Percentiles rank a stretch among this genome's conserved stretches.
Conservation (phyloP, 495 filamentous ascomycete species). For the Daldinia concentrica region DNA sequence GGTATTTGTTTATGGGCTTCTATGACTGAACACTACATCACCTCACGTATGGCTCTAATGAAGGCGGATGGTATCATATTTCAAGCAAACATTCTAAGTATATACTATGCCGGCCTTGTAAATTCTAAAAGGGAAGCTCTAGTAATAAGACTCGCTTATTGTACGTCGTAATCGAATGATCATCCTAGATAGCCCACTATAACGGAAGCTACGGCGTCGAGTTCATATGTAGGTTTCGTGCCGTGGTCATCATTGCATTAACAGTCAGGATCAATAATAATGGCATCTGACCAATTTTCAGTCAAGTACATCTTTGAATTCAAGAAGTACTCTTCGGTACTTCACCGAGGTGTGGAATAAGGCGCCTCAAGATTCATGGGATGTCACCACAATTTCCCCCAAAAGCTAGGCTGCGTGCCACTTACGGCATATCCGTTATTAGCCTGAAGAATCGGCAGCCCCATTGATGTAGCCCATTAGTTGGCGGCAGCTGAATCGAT, state of each 20-base stretch:
- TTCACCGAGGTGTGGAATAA: neutral
- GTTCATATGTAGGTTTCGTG: neutral
- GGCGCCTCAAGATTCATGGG: constrained; percentile 4
- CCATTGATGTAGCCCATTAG: constrained; percentile 2
- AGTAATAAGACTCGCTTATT: neutral
- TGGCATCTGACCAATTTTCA: neutral
- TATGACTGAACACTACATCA: neutral
- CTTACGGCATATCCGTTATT: constrained; percentile 1
- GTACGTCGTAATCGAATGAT: constrained; percentile 5
- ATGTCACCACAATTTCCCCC: constrained; percentile 14
- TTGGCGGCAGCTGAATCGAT: constrained; percentile 3
- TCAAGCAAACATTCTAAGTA: neutral
- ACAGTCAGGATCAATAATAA: constrained; percentile 10
- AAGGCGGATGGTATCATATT: neutral
- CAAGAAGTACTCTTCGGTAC: neutral
- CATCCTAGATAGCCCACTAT: neutral
- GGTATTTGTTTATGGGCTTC: neutral
- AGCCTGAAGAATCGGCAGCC: constrained; percentile 9
- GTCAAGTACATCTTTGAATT: neutral
- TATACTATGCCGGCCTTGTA: neutral
- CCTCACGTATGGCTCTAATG: neutral
- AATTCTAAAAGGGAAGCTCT: constrained; percentile 5
- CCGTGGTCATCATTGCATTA: constrained; percentile 1
- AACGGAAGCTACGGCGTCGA: constrained; percentile 2
- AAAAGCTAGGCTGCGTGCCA: neutral